Percentiles rank a stretch among this genome's conserved stretches.
These are phyloP conservation scores for Ophiostoma sp. DNA, from an alignment of 2,329 filamentous ascomycete species.

Conservation along the genomic window DNA sequence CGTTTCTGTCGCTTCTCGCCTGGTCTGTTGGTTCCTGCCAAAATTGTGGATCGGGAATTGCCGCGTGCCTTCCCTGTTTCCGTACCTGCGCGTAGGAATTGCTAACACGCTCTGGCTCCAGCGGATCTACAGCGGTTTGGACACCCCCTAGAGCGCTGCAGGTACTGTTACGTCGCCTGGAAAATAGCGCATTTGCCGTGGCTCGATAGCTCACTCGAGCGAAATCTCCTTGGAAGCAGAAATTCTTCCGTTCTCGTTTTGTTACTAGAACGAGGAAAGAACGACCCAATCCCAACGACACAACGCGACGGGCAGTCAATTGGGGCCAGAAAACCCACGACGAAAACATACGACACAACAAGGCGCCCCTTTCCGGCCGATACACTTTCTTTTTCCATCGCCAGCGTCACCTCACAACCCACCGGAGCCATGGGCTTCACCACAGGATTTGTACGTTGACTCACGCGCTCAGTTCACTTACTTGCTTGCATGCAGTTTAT, in stretches of 20 bases:
- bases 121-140: conserved; percentile 2
- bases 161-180: background rate
- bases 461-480: background rate
- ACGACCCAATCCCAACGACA: background rate
- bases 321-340: background rate
- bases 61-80: conserved; percentile 17
- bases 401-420: background rate
- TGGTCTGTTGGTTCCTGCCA: no score
- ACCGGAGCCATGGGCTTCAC: conserved; percentile 66
- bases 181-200: conserved; percentile 23
- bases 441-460: conserved; percentile 64
- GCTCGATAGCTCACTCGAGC: background rate
- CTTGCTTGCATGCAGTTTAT: background rate
- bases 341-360: background rate
- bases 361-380: background rate
- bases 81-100: background rate
- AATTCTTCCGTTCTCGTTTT: background rate
- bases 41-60: conserved; percentile 23
- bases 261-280: background rate
- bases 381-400: background rate
- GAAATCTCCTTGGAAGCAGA: background rate
- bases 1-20: background rate
- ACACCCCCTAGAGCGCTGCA: background rate
- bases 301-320: conserved; percentile 16
- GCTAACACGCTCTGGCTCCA: background rate